phyloP scores from a whole-genome alignment of 1,284 basidiomycete genomes.

The Boletus mariae region DNA sequence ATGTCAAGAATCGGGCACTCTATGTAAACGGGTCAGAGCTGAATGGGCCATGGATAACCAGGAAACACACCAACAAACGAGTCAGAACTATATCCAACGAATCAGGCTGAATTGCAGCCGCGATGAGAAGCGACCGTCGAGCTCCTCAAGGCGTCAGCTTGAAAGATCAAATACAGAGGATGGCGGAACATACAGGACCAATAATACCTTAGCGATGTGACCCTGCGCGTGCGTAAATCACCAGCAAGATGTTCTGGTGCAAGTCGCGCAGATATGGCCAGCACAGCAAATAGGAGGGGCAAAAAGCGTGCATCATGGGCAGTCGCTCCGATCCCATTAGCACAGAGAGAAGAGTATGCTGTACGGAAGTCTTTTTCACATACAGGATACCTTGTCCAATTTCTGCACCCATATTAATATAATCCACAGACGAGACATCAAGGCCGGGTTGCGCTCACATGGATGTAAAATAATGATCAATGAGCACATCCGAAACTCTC shows the following conservation, averaged over 20 bases:
- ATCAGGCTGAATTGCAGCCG: constrained; percentile 88
- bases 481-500: constrained; percentile 66
- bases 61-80: constrained; percentile 68
- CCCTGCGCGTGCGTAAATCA: constrained; percentile 66
- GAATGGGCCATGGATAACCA: not conserved
- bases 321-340: constrained; percentile 66
- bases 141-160: constrained; percentile 44
- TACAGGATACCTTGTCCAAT: constrained; percentile 92
- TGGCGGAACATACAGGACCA: constrained; percentile 79
- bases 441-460: constrained; percentile 48
- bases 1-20: constrained; percentile 89
- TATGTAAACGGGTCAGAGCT: constrained; percentile 31
- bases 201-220: constrained; percentile 85
- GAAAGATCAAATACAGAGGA: not conserved
- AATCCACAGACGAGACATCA: constrained; percentile 1
- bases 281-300: constrained; percentile 86
- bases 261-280: constrained; percentile 85
- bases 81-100: constrained; percentile 87
- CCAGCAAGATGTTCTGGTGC: constrained; percentile 84
- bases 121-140: constrained; percentile 80
- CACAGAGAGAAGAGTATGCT: constrained; percentile 77
- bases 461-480: constrained; percentile 74
- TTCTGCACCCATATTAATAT: constrained; percentile 46
- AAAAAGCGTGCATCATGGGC: constrained; percentile 86
- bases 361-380: constrained; percentile 83